phyloP scores from a whole-genome alignment of 2,329 filamentous ascomycete species.

The Camillea tinctor region DNA sequence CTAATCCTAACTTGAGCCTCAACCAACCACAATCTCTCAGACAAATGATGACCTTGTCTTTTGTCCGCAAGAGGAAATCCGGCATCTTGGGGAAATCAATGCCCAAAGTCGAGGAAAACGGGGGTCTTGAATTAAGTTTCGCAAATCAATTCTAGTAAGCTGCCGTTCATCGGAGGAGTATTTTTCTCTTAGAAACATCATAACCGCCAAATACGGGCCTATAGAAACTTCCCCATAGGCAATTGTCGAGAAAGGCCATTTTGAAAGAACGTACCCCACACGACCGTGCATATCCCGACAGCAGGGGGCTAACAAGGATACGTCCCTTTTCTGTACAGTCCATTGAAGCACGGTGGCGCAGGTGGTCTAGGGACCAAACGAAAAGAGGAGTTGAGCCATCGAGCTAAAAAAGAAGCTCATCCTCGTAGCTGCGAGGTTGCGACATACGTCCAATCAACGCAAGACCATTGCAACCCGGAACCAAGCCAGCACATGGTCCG shows the following conservation, averaged over 20 bases:
- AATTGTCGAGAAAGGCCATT: constrained; percentile 14
- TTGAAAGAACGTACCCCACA: constrained; percentile 26
- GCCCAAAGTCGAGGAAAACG: neutral
- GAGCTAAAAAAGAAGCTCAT: constrained; percentile 15
- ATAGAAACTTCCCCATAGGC: constrained; percentile 10
- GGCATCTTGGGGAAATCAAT: neutral
- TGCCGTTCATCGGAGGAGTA: constrained; percentile 31
- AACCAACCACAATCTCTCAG: neutral
- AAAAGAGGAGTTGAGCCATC: constrained; percentile 2
- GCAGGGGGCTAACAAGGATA: constrained; percentile 19
- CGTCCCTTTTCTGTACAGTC: neutral
- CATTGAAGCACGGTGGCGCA: constrained; percentile 8
- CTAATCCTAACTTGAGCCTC: neutral
- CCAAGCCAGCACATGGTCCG: constrained; percentile 16
- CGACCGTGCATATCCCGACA: constrained; percentile 24
- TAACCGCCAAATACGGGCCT: constrained; percentile 17
- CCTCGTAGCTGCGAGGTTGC: constrained; percentile 14
- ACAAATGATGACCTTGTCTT: neutral
- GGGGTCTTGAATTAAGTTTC: constrained; percentile 13
- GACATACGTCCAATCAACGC: constrained; percentile 23
- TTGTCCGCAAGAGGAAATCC: neutral
- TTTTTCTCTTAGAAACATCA: constrained; percentile 10
- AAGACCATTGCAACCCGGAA: neutral
- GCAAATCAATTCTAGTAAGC: constrained; percentile 21
- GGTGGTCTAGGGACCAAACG: constrained; percentile 6